Percentiles rank a stretch among this genome's conserved stretches.
These are phyloP conservation scores for Rhododendron williamsianum DNA, from an alignment of 148 eudicot species.

Conservation along the genomic window DNA sequence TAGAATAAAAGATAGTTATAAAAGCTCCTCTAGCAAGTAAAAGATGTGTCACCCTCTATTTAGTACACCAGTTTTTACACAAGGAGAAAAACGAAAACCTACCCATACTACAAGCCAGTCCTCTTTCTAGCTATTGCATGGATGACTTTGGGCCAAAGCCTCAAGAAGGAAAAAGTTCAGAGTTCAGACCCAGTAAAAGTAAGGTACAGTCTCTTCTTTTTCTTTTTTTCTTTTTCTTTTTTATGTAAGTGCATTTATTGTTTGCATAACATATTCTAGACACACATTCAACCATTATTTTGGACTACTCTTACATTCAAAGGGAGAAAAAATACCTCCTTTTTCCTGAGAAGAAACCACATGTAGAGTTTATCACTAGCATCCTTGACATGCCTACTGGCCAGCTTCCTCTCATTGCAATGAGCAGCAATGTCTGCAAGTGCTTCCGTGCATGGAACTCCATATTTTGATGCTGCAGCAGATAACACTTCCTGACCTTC, in stretches of 20 bases:
- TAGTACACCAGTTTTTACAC: not conserved
- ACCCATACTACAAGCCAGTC: not conserved
- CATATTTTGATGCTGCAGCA: slow-evolving; percentile 50
- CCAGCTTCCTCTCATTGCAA: slow-evolving; percentile 74
- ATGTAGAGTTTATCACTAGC: slow-evolving; percentile 66
- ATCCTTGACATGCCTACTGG: slow-evolving; percentile 76
- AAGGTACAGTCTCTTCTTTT: not conserved
- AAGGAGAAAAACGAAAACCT: not conserved
- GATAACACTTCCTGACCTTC: slow-evolving; percentile 57
- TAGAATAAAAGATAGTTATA: not conserved
- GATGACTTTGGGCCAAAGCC: not conserved
- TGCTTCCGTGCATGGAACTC: slow-evolving; percentile 42
- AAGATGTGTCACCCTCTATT: not conserved
- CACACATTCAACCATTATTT: not conserved
- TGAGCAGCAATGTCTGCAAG: slow-evolving; percentile 61
- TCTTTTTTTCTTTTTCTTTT: not conserved
- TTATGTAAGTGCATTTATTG: not conserved
- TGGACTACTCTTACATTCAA: not conserved
- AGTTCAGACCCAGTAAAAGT: not conserved
- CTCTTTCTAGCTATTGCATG: not conserved
- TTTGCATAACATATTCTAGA: not conserved
- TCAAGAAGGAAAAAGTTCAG: not conserved
- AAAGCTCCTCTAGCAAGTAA: not conserved
- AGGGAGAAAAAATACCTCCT: slow-evolving; percentile 43
- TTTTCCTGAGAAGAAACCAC: slow-evolving; percentile 76